Conservation (phyloP, 495 filamentous ascomycete genomes). For the Staphylotrichum longicolle region DNA sequence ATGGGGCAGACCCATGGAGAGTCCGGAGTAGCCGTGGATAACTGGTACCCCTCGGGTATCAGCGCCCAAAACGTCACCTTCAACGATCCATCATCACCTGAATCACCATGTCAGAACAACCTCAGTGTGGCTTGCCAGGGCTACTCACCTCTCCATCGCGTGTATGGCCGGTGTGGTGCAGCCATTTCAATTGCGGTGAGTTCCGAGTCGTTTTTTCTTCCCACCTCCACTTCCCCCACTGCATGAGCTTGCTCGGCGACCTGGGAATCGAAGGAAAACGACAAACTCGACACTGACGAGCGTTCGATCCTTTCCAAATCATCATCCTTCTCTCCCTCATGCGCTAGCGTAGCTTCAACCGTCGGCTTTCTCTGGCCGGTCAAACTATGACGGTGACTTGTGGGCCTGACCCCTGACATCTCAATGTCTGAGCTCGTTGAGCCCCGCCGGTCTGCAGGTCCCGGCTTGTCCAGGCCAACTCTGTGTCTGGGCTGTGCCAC, state of each 20-base stretch:
- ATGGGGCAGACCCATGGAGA: constrained; percentile 29
- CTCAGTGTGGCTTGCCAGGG: too few relatives aligned
- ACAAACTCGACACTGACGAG: not conserved
- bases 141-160: constrained; percentile 23
- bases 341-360: not conserved
- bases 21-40: not conserved
- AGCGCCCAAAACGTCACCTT: constrained; percentile 13
- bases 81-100: constrained; percentile 13
- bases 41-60: constrained; percentile 28
- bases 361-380: not conserved
- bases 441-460: too few relatives aligned
- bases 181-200: constrained; percentile 3
- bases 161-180: constrained; percentile 28
- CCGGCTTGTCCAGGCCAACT: not conserved
- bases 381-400: too few relatives aligned
- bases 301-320: not conserved
- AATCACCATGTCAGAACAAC: not conserved
- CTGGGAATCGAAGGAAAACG: not conserved
- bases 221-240: not conserved
- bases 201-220: not conserved
- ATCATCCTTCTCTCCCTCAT: not conserved
- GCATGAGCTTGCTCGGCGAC: not conserved
- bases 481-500: not conserved
- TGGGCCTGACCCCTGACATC: not conserved
- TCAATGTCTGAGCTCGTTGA: not conserved